Evolutionary conservation across 2,329 filamentous ascomycete species (phyloP), one percentile per base, ranked within the genome.

Genomic region (Didymellaceae sp.): DNA sequence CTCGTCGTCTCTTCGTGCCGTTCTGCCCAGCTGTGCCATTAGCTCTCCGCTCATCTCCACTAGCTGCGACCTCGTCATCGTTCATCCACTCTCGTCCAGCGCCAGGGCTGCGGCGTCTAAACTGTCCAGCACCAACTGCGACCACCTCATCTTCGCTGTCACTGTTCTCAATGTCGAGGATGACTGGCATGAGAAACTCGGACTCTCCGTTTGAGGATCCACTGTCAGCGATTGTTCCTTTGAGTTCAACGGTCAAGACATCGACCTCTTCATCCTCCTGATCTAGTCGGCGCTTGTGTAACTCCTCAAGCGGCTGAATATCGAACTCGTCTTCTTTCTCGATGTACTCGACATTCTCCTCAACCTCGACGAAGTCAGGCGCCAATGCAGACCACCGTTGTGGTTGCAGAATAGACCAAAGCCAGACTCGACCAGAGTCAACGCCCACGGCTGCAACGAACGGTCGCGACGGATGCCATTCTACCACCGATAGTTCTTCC

Each of bases 321-420:
- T 99, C 95, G 64, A 99, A 99, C 70, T 99, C 94, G 70, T 99
- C 94, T 75, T 99, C 94, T 47, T 85, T 84, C 73, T 99, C 94
- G 32, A 95, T 85, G 70, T 99, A 99, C 71, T 97, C 91, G 17
- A 96, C 91, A 63, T 99, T 99, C 75, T 99, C 94, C 74, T 99
- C 94, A 11, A 99, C 91, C 74, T 99, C 94, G 31, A 87, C 89
- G 73, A 99, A 99, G 74, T 99, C 95, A 0, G 94, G 94, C 5
- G 95, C 95, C 22, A 99, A 82, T 1, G 94, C 93, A 13, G 92
- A 97, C 95, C 94, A 99, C 64, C 94, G 89, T 70, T 99, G 95
- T 8, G 94, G 93, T 45, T 90, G 94, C 31, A 93, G 86, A 46
- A 97, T 94, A 5, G 91, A 93, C 94, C 94, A 99, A 25, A 96